Evolutionary conservation across 148 eudicot species (phyloP).

Genomic region (Mesembryanthemum crystallinum): DNA sequence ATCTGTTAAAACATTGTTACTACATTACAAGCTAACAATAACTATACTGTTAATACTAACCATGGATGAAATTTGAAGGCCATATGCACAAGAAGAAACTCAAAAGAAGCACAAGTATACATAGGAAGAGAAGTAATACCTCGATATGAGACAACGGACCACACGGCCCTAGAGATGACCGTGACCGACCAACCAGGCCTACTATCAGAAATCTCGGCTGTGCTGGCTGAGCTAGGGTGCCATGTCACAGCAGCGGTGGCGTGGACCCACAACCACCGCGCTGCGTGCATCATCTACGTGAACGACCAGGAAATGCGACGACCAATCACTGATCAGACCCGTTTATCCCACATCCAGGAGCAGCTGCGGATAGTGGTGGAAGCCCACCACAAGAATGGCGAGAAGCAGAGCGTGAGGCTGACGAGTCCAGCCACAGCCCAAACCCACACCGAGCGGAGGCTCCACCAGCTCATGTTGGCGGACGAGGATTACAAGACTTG

Average conservation of each 20-base stretch:
- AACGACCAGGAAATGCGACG: constrained; percentile 40
- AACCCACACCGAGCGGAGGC: constrained; percentile 78
- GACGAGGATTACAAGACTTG: constrained; percentile 50
- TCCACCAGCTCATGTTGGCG: constrained; percentile 79
- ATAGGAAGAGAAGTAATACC: constrained; percentile 32
- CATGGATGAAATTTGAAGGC: constrained; percentile 22
- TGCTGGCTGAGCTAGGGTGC: constrained; percentile 63
- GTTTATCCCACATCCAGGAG: constrained; percentile 47
- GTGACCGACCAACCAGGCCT: constrained; percentile 71
- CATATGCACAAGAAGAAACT: constrained; percentile 32
- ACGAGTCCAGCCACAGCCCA: constrained; percentile 30
- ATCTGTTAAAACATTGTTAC: not conserved
- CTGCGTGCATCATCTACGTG: constrained; percentile 67
- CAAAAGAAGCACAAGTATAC: constrained; percentile 28
- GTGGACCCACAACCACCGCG: constrained; percentile 79
- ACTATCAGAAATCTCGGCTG: constrained; percentile 76
- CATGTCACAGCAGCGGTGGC: constrained; percentile 60
- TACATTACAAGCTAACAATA: no score
- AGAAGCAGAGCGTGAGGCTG: constrained; percentile 50
- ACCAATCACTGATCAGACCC: constrained; percentile 38
- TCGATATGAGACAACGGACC: constrained; percentile 31
- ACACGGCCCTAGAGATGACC: constrained; percentile 74
- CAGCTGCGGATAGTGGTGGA: constrained; percentile 58
- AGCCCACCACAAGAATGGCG: constrained; percentile 59
- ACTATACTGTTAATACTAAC: not conserved